These are phyloP conservation scores for Macroventuria anomochaeta DNA, from an alignment of 2,329 filamentous ascomycete genomes.

Conservation along the genomic window DNA sequence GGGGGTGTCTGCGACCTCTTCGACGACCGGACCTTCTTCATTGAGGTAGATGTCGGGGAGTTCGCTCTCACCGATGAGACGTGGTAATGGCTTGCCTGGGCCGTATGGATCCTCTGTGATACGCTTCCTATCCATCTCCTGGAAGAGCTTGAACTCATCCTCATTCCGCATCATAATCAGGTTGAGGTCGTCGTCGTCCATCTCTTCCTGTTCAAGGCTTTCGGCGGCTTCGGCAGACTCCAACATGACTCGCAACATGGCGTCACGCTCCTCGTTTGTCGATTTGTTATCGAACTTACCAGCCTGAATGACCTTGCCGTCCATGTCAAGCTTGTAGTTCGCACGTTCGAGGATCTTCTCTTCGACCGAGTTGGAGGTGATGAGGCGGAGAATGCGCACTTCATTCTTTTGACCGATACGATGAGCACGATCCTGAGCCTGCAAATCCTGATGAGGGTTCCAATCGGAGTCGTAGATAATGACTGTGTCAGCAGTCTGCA, in stretches of 20 bases:
- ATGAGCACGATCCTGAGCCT: slow-evolving; percentile 99
- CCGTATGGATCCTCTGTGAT: slow-evolving; percentile 73
- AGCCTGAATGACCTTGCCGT: slow-evolving; percentile 98
- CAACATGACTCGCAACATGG: slow-evolving; percentile 90
- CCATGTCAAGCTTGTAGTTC: slow-evolving; percentile 98
- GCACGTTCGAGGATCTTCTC: slow-evolving; percentile 98
- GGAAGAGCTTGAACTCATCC: slow-evolving; percentile 78
- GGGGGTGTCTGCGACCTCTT: slow-evolving; percentile 75
- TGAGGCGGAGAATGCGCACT: slow-evolving; percentile 92
- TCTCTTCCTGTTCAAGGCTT: slow-evolving; percentile 87
- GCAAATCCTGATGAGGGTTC: slow-evolving; percentile 99
- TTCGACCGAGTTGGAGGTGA: slow-evolving; percentile 96
- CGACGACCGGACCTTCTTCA: slow-evolving; percentile 80
- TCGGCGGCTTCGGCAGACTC: slow-evolving; percentile 76
- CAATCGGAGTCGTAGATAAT: slow-evolving; percentile 99
- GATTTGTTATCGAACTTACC: slow-evolving; percentile 99
- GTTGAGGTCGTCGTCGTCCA: slow-evolving; percentile 98
- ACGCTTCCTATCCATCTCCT: slow-evolving; percentile 81
- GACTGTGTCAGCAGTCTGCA: slow-evolving; percentile 97
- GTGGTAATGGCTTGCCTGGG: slow-evolving; percentile 70
- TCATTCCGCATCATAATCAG: slow-evolving; percentile 90
- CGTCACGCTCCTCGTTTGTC: slow-evolving; percentile 96
- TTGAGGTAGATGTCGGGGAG: slow-evolving; percentile 92
- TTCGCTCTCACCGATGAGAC: slow-evolving; percentile 86
- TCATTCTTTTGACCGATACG: slow-evolving; percentile 99